phyloP scores from a whole-genome alignment of 75 land plant species.

The Ceratopteris richardii region DNA sequence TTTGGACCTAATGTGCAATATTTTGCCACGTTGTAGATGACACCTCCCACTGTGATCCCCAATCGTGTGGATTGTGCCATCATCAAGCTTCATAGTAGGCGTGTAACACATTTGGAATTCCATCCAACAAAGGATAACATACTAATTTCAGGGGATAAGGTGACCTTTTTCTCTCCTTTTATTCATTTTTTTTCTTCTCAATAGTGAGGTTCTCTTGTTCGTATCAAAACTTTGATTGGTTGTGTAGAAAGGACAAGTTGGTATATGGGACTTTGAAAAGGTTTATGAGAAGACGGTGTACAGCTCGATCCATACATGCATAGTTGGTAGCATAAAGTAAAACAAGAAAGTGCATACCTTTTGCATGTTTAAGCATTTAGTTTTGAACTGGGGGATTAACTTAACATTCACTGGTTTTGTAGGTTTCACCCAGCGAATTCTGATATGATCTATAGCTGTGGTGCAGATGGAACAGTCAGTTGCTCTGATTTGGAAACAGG shows the following conservation, averaged over 20 bases:
- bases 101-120: constrained; percentile 87
- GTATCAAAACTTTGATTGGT: too few species aligned
- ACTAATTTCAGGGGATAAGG: constrained; percentile 95
- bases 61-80: constrained; percentile 66
- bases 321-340: constrained; percentile 83
- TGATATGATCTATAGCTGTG: constrained; percentile 61
- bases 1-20: too few species aligned
- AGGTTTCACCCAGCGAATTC: constrained; percentile 71
- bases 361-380: not conserved
- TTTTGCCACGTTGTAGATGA: constrained; percentile 54
- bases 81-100: constrained; percentile 76
- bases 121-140: constrained; percentile 80
- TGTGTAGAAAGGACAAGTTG: constrained; percentile 88
- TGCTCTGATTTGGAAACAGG: constrained; percentile 91
- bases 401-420: constrained; percentile 1
- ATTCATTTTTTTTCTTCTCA: not conserved
- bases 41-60: constrained; percentile 60
- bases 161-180: constrained; percentile 11
- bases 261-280: constrained; percentile 79
- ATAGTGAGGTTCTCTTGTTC: too few species aligned
- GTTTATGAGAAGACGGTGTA: constrained; percentile 70
- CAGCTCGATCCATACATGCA: constrained; percentile 62
- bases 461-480: constrained; percentile 87
- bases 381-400: not conserved
- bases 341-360: not conserved